Evolutionary conservation across 2,329 filamentous ascomycete genomes (phyloP), one percentile per base, ranked within the genome.

Genomic region (Exophiala lecanii-corni): DNA sequence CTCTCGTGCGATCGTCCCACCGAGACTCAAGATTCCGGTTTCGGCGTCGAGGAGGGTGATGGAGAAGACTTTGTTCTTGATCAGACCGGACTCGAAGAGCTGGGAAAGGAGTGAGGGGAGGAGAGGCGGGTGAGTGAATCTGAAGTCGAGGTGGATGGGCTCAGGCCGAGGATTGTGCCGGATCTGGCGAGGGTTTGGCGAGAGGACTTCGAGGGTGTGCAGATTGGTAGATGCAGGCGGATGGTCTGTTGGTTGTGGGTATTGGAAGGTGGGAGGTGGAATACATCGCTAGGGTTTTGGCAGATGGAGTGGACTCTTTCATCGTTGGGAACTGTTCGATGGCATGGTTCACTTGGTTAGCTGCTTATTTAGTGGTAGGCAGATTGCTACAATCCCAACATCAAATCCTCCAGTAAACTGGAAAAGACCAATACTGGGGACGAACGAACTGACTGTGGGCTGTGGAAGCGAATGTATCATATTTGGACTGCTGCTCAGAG

Each of bases 21-120:
- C 59, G n/a, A 62, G 39, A 39, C 57, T 61, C 10, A 62, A 57
- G 5, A 62, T 46, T 1, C 59, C 60, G 32, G 54, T 50, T 20
- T 57, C 45, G 7, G 51, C 45, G 40, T 61, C 59, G 36, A 62
- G 55, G 12, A 62, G 43, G 26, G 56, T 58, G 12, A 60, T 25
- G 1, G 60, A 62, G 42, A 51, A 61, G n/a, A 62, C 42, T 4
- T 47, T 46, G 5, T 57, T 41, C 13, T 50, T 18, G 15, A 61
- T 43, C 3, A 54, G 15, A 12, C 48, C 35, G 21, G 46, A 42
- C 4, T 52, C 43, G 3, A 47, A 38, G 21, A 62, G 44, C 32
- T 61, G 57, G 16, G 48, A 34, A 5, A 60, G 43, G 5, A 62
- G 32, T 15, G 52, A 45, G 46, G 13, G 1, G 50, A 47, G n/a